A percentile compares a stretch with the other conserved stretches of the same genome.
These are phyloP conservation scores for Artemisia princeps DNA, from an alignment of 140 eudicot species.

Conservation along the genomic window DNA sequence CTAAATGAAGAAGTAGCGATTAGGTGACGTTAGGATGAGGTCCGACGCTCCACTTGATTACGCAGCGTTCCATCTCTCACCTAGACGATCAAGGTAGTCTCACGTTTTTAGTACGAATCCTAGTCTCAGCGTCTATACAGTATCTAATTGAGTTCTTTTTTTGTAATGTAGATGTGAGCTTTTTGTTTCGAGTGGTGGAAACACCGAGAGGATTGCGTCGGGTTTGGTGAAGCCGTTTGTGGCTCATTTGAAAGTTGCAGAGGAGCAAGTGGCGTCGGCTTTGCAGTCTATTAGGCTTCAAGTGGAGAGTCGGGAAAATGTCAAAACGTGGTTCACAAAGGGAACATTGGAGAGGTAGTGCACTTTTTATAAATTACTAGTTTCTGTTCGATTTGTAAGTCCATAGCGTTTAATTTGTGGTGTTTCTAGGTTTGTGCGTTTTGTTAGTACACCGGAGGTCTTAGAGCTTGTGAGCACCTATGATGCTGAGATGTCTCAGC, in stretches of 20 bases:
- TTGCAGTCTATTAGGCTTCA: slow-evolving; percentile 61
- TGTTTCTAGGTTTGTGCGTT: slow-evolving; percentile 61
- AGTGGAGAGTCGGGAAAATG: slow-evolving; percentile 37
- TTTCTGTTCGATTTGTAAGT: neutral
- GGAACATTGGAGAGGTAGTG: slow-evolving; percentile 77
- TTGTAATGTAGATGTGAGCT: slow-evolving; percentile 54
- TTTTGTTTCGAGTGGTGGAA: slow-evolving; percentile 62
- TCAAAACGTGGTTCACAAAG: slow-evolving; percentile 80
- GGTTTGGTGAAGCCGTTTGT: slow-evolving; percentile 70
- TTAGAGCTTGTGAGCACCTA: slow-evolving; percentile 57
- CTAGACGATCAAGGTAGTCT: slow-evolving; percentile 56
- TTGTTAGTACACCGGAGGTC: slow-evolving; percentile 75
- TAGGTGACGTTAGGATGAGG: too few species aligned
- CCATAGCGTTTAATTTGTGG: neutral
- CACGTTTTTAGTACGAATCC: neutral
- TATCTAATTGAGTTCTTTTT: neutral
- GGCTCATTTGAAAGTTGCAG: slow-evolving; percentile 61
- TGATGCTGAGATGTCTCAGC: slow-evolving; percentile 78
- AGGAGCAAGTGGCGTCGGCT: slow-evolving; percentile 59
- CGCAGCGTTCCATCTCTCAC: slow-evolving; percentile 76
- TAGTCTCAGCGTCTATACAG: too few species aligned
- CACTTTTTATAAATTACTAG: neutral
- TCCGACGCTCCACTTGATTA: slow-evolving; percentile 31
- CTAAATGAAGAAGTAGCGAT: too few species aligned
- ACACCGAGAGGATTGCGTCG: slow-evolving; percentile 64